Percentiles rank a stretch among this genome's conserved stretches.
phyloP scores from a whole-genome alignment of 179 eudicot genomes.

The Corrigiola litoralis region DNA sequence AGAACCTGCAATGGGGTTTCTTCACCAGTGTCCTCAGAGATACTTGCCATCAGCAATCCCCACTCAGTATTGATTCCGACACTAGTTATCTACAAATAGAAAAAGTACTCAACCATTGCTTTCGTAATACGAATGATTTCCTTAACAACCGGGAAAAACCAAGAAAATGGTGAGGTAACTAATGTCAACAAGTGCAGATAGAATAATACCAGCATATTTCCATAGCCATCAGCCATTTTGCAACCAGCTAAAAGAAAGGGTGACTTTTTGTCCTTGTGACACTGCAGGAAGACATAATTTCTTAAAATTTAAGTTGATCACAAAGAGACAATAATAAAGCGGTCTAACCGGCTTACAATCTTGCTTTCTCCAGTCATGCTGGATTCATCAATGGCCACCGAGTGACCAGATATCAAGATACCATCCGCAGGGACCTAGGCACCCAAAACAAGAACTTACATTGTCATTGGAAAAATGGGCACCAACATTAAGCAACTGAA shows the following conservation, averaged over 20 bases:
- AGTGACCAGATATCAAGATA: conserved; percentile 63
- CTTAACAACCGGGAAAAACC: neutral
- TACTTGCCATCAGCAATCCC: conserved; percentile 93
- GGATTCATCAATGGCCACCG: conserved; percentile 86
- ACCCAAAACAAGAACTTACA: neutral
- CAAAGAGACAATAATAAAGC: neutral
- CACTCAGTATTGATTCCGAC: conserved; percentile 93
- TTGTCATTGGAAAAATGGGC: neutral
- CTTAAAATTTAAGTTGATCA: conserved; percentile 1
- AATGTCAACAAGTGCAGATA: neutral
- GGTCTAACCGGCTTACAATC: conserved; percentile 57
- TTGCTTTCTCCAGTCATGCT: conserved; percentile 99
- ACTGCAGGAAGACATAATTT: conserved; percentile 34
- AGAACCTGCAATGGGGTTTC: conserved; percentile 91
- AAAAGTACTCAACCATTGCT: too few relatives aligned
- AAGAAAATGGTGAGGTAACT: neutral
- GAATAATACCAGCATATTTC: conserved; percentile 74
- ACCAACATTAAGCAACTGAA: neutral
- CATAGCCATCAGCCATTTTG: conserved; percentile 93
- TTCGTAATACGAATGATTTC: conserved; percentile 6
- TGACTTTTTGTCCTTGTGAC: conserved; percentile 59
- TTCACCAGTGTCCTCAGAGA: conserved; percentile 86
- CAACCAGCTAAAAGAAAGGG: conserved; percentile 89
- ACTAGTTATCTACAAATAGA: conserved; percentile 57
- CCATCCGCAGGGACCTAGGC: conserved; percentile 90